These are phyloP conservation scores for Yarrowia osloensis DNA, from an alignment of 805 yeast genomes.

Conservation along the genomic window DNA sequence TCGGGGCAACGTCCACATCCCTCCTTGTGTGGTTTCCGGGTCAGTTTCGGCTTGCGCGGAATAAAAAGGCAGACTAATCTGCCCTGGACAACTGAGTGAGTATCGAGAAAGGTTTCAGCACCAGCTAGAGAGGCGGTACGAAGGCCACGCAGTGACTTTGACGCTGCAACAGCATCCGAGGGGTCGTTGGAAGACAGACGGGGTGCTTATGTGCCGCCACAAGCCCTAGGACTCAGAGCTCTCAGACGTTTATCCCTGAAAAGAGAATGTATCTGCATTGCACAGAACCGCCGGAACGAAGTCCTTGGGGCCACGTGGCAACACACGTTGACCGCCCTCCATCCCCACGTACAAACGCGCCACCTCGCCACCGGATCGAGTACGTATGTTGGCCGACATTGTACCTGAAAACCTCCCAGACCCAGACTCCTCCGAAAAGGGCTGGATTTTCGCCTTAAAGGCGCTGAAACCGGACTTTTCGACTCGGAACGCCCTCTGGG, in stretches of 20 bases:
- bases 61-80: background rate
- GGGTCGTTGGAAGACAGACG: background rate
- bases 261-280: background rate
- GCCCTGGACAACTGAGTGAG: background rate
- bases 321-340: background rate
- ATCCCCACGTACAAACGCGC: background rate
- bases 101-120: background rate
- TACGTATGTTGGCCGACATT: background rate
- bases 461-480: background rate
- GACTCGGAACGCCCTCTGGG: background rate
- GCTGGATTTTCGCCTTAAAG: background rate
- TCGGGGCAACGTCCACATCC: background rate
- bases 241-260: background rate
- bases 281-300: constrained; percentile 9
- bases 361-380: background rate
- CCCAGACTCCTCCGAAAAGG: background rate
- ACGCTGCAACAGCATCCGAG: background rate
- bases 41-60: constrained; percentile 3
- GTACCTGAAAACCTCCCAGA: background rate
- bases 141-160: background rate
- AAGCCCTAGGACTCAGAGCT: background rate
- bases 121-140: background rate
- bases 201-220: background rate
- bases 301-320: background rate
- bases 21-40: constrained; percentile 9